Base-by-base conservation (phyloP, 768 basidiomycete species). In the Vararia minispora region DNA sequence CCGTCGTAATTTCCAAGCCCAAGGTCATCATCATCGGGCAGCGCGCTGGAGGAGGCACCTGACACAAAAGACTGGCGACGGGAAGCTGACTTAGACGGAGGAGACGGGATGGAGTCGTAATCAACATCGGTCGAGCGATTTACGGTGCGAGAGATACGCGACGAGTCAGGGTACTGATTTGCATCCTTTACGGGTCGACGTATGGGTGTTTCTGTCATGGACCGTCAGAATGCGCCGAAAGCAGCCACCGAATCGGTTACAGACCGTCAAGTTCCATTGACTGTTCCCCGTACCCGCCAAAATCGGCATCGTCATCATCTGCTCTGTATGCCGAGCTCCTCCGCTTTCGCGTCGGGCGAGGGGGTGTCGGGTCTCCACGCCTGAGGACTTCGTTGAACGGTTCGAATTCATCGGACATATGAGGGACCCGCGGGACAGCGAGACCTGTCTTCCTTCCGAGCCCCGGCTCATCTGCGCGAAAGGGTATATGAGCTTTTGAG, bases 361-460 rank as follows among this genome's bases (percentile, higher is more conserved):
- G 76, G 80, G 4, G 76, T 68, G n/a, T 72, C 34, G 68, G 68
- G 58, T 81, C 79, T 2, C 71, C 80, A 50, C 82, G 79, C 35
- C 69, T 67, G 32, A 87, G 68, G 37, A 88, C 54, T 50, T 84
- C 70, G 39, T 80, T 81, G 55, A 87, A 87, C 0, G 76, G 79
- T 55, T 88, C 84, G 53, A 87, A 86, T 21, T 82, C 85, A 56
- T 86, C 85, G 18, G 81, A 81, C 53, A 72, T 74, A 47, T 74
- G 76, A 44, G 79, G 74, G 40, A 86, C 73, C 50, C 72, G 71
- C 27, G 61, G 69, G 11, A 87, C 76, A 0, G 72, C 65, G 38
- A 85, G 68, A 4, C 85, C 85, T 0, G 85, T 88, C 54, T 76
- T 82, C 69, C 83, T 86, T 13, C 85, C 85, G 39, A 78, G 80